Evolutionary conservation across 1,284 basidiomycete species (phyloP).

Genomic region (Porodaedalea pini): DNA sequence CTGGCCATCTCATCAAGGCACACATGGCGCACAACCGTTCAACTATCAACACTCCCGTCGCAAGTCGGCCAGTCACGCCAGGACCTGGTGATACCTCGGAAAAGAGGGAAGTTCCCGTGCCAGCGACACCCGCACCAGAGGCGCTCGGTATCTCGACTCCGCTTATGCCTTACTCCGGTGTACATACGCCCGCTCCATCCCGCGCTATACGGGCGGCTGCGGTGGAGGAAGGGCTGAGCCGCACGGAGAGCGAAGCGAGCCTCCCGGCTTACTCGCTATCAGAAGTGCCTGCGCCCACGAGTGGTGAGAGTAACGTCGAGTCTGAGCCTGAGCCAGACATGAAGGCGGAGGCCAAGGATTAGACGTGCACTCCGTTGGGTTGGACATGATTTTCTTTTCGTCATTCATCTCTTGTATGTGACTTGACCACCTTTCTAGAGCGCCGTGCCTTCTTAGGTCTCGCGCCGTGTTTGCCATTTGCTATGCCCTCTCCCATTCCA

Average conservation of each 20-base stretch:
- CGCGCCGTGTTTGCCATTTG: not conserved
- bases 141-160: constrained; percentile 10
- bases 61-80: constrained; percentile 63
- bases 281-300: not conserved
- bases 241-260: constrained; percentile 11
- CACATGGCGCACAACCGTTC: constrained; percentile 85
- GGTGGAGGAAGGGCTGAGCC: constrained; percentile 5
- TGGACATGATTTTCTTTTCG: not conserved
- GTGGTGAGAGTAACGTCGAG: not conserved
- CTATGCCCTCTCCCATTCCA: not conserved
- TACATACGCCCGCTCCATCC: constrained; percentile 18
- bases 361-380: not conserved
- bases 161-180: constrained; percentile 18
- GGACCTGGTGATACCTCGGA: constrained; percentile 26
- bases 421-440: not conserved
- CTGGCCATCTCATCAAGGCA: constrained; percentile 86
- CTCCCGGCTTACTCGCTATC: constrained; percentile 16
- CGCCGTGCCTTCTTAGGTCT: not conserved
- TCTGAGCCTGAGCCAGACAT: not conserved
- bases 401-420: not conserved
- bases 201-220: constrained; percentile 7
- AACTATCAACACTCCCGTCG: constrained; percentile 62
- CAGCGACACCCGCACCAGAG: constrained; percentile 9
- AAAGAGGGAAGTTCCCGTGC: not conserved
- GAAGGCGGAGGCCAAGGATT: not conserved